Conservation (phyloP, 2,329 filamentous ascomycete genomes). For the Pseudocercospora eumusae region DNA sequence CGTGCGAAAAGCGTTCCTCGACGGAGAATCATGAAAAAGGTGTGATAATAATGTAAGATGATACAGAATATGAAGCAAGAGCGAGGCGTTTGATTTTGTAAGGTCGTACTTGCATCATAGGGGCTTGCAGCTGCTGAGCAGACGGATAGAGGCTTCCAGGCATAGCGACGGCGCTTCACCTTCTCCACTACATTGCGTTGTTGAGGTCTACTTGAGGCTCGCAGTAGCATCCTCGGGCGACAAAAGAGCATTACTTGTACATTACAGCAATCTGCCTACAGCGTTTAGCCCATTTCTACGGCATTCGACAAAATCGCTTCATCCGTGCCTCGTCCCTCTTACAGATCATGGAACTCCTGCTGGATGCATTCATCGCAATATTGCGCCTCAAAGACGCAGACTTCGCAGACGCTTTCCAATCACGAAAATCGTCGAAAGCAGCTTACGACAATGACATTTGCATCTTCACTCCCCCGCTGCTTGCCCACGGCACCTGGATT, state of each 20-base stretch:
- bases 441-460: background rate
- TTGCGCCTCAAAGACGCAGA: background rate
- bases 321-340: background rate
- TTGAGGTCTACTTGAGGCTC: background rate
- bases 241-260: constrained; percentile 2
- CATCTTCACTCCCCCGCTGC: background rate
- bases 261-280: constrained; percentile 4
- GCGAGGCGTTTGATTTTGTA: background rate
- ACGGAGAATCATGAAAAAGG: constrained; percentile 12
- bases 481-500: background rate
- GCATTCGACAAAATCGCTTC: background rate
- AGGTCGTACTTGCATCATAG: background rate
- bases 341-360: background rate
- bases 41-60: constrained; percentile 15
- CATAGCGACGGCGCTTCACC: constrained; percentile 12
- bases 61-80: background rate
- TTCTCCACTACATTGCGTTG: constrained; percentile 3
- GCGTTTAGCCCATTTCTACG: background rate
- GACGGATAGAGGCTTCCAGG: constrained; percentile 8
- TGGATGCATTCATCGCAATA: background rate
- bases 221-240: background rate
- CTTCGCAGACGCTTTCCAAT: constrained; percentile 1
- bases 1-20: constrained; percentile 30
- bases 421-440: background rate
- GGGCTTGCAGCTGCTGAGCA: background rate